These are phyloP conservation scores for Haematococcus sp. DNA, from an alignment of 139 green algal species.

Conservation along the genomic window DNA sequence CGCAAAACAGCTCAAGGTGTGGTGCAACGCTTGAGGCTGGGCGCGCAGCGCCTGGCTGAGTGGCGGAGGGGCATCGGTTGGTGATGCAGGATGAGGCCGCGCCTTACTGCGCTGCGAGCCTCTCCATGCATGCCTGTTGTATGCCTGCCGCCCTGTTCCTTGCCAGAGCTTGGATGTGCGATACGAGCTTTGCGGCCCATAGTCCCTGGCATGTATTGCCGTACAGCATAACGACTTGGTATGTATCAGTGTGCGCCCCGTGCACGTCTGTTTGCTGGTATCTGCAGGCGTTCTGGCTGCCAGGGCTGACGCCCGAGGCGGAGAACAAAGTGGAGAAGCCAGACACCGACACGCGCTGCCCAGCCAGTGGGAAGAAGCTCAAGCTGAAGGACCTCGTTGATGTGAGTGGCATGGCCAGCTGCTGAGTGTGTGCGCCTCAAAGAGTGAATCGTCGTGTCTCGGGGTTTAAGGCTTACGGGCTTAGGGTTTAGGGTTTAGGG, in stretches of 20 bases:
- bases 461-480: not conserved
- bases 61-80: not conserved
- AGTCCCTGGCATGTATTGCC: no score
- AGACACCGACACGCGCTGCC: slow-evolving; percentile 71
- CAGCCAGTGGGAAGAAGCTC: slow-evolving; percentile 78
- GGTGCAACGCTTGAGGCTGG: slow-evolving; percentile 5
- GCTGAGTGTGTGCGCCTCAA: no score
- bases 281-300: slow-evolving; percentile 81
- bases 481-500: not conserved
- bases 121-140: not conserved
- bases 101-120: no score
- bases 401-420: slow-evolving; percentile 1
- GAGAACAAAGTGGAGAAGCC: slow-evolving; percentile 65
- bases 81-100: not conserved
- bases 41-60: not conserved
- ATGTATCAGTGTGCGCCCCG: no score
- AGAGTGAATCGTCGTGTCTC: no score
- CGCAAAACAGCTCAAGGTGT: slow-evolving; percentile 63
- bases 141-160: not conserved
- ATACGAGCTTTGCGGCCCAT: no score
- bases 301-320: slow-evolving; percentile 48
- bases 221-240: no score
- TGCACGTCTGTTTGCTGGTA: not conserved
- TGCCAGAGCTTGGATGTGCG: no score
- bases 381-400: slow-evolving; percentile 63